These are phyloP conservation scores for Colletotrichum gigasporum DNA, from an alignment of 2,329 filamentous ascomycete genomes.

Conservation along the genomic window DNA sequence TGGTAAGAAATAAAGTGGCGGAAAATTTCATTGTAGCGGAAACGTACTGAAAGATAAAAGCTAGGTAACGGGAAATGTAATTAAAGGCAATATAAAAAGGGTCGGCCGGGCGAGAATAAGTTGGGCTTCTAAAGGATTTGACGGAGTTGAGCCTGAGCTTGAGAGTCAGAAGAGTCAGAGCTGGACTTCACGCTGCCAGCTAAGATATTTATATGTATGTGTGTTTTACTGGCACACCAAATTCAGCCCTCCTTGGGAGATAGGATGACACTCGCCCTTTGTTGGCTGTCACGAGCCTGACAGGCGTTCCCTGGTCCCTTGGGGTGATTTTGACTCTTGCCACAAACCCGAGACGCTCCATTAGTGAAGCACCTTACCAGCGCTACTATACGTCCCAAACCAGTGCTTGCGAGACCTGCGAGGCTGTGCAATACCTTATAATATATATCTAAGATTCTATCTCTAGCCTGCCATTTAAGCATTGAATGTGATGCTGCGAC, in stretches of 20 bases:
- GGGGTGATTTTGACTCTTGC: neutral
- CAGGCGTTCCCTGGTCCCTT: neutral
- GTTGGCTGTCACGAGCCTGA: neutral
- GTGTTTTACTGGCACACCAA: too few species aligned
- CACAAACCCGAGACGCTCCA: slow-evolving; percentile 19
- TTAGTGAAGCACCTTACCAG: neutral
- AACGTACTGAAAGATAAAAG: neutral
- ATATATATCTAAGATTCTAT: neutral
- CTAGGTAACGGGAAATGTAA: neutral
- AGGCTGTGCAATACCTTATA: too few species aligned
- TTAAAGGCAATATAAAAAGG: neutral
- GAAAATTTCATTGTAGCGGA: slow-evolving; percentile 1
- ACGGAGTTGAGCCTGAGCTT: too few species aligned
- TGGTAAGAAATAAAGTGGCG: neutral
- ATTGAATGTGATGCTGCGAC: neutral
- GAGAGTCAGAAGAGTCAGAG: too few species aligned
- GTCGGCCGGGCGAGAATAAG: neutral
- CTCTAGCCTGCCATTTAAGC: neutral
- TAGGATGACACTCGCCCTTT: slow-evolving; percentile 1
- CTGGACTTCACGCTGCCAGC: too few species aligned
- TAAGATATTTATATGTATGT: too few species aligned
- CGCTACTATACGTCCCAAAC: neutral
- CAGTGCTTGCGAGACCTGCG: neutral
- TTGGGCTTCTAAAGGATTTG: neutral
- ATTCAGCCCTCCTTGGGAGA: too few species aligned